Evolutionary conservation across 129 eudicot species (phyloP).

Genomic region (Artemisia annua): DNA sequence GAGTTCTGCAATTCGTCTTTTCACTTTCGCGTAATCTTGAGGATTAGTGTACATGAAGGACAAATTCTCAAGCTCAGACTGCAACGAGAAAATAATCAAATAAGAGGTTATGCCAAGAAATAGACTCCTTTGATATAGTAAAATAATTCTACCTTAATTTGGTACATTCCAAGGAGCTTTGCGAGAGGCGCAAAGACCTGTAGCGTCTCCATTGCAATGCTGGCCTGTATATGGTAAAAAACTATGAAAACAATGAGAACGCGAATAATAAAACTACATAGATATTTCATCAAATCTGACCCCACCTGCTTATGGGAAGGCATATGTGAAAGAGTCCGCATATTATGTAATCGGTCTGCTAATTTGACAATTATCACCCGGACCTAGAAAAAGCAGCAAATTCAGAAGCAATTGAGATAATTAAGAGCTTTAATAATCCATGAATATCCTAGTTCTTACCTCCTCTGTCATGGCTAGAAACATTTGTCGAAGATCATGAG

Average conservation of each 20-base stretch:
- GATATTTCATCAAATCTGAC: constrained; percentile 14
- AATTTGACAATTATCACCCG: constrained; percentile 97
- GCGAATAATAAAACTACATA: neutral
- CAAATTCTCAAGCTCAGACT: constrained; percentile 67
- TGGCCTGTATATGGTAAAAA: constrained; percentile 59
- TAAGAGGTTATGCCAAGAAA: constrained; percentile 5
- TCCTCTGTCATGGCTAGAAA: constrained; percentile 98
- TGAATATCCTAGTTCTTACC: constrained; percentile 37
- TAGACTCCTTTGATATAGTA: neutral
- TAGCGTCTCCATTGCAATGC: constrained; percentile 93
- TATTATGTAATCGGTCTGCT: constrained; percentile 98
- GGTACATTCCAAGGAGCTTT: constrained; percentile 45
- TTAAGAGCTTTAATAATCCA: constrained; percentile 13
- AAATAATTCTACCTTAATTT: constrained; percentile 40
- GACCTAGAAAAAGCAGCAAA: constrained; percentile 55
- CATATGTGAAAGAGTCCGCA: constrained; percentile 98
- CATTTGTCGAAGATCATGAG: constrained; percentile 97
- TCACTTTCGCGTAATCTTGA: constrained; percentile 84
- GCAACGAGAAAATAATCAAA: constrained; percentile 28
- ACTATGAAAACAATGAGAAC: constrained; percentile 19
- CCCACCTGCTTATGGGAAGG: constrained; percentile 97
- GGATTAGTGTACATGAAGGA: constrained; percentile 98
- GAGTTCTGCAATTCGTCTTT: constrained; percentile 82
- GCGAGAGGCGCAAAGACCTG: constrained; percentile 51
- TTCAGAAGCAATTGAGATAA: constrained; percentile 18